Percentiles rank a stretch among this genome's conserved stretches.
These are phyloP conservation scores for Ulota crispa DNA, from an alignment of 225 moss, liverwort and hornwort genomes.

Conservation along the genomic window DNA sequence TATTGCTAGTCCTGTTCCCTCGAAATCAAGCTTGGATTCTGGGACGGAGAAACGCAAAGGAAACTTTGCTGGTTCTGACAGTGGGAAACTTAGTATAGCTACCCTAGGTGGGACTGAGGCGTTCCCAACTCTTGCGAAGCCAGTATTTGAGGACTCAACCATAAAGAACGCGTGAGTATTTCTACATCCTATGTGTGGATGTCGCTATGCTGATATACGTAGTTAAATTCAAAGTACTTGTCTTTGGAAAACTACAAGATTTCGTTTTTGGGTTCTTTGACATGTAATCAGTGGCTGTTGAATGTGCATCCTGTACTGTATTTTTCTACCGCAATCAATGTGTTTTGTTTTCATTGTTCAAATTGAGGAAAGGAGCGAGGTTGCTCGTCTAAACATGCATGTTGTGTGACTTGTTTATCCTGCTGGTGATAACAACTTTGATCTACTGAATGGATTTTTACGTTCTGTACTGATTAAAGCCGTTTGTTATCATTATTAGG, in stretches of 20 bases:
- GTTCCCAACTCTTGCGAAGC: slow-evolving; percentile 35
- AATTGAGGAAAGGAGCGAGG: not conserved
- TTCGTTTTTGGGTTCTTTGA: not conserved
- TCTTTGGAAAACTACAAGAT: not conserved
- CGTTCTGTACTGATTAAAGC: not conserved
- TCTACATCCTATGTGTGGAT: not conserved
- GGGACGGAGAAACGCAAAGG: slow-evolving; percentile 46
- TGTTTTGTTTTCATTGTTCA: not conserved
- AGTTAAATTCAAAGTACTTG: not conserved
- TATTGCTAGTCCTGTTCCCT: slow-evolving; percentile 37
- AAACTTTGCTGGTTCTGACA: slow-evolving; percentile 32
- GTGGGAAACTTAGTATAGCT: slow-evolving; percentile 35
- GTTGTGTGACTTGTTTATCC: not conserved
- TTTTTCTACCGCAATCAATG: not conserved
- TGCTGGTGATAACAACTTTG: not conserved
- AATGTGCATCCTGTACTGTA: not conserved
- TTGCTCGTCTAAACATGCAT: not conserved
- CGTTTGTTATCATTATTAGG: slow-evolving; percentile 39
- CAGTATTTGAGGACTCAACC: slow-evolving; percentile 52
- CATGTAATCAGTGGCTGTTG: not conserved
- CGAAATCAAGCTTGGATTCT: slow-evolving; percentile 32
- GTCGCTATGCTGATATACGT: not conserved
- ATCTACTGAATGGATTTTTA: not conserved
- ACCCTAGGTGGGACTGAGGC: slow-evolving; percentile 37
- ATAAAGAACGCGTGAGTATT: slow-evolving; percentile 66